Percentiles rank a stretch among this genome's conserved stretches.
Conservation (phyloP, 2,329 filamentous ascomycete genomes). For the Claviceps cyperi region DNA sequence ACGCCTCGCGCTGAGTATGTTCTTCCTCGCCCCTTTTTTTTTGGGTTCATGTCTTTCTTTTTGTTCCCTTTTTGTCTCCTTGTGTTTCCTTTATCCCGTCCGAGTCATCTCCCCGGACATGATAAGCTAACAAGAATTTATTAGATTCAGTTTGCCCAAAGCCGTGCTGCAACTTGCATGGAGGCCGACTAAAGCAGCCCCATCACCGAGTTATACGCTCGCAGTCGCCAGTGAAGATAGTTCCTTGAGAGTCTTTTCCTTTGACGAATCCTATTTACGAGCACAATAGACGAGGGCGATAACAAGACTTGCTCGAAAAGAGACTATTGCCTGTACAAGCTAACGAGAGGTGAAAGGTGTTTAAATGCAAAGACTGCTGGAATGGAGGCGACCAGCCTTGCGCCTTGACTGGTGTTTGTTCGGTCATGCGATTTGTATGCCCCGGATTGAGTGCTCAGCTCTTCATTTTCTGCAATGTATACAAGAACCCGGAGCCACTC, state of each 20-base stretch:
- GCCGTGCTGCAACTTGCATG: slow-evolving; percentile 54
- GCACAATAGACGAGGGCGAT: background rate
- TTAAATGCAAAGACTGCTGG: too few relatives aligned
- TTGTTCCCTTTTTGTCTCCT: background rate
- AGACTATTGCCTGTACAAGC: too few relatives aligned
- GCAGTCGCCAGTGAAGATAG: slow-evolving; percentile 47
- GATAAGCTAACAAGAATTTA: slow-evolving; percentile 6
- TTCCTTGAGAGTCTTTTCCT: slow-evolving; percentile 42
- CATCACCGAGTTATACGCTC: slow-evolving; percentile 22
- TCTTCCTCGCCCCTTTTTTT: background rate
- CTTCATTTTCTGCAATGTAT: too few relatives aligned
- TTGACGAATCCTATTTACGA: slow-evolving; percentile 17
- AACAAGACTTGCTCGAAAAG: too few relatives aligned
- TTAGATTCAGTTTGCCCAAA: slow-evolving; percentile 37
- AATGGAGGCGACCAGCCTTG: too few relatives aligned
- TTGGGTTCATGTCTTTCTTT: too few relatives aligned
- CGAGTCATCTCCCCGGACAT: background rate
- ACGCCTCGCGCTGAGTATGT: slow-evolving; percentile 25
- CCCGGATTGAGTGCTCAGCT: too few relatives aligned
- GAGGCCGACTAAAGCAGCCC: slow-evolving; percentile 35
- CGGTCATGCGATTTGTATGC: too few relatives aligned
- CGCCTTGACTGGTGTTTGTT: too few relatives aligned
- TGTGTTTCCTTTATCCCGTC: background rate
- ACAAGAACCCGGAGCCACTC: too few relatives aligned
- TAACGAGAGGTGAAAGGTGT: too few relatives aligned